Evolutionary conservation across 768 basidiomycete genomes (phyloP).

Genomic region (Favolaschia claudopus): DNA sequence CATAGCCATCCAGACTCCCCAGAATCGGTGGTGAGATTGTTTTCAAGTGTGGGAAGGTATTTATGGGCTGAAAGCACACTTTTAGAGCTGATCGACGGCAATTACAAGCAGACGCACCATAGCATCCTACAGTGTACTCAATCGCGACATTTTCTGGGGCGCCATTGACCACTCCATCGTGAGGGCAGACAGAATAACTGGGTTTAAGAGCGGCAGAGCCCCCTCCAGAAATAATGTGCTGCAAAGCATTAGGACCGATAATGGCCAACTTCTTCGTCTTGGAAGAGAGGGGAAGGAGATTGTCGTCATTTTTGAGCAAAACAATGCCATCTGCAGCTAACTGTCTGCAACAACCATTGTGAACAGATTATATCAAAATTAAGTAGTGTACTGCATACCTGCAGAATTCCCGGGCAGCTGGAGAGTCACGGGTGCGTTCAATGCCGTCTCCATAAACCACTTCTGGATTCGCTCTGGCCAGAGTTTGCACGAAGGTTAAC

Average conservation of each 20-base stretch:
- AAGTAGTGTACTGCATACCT: too few species aligned
- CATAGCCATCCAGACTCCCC: slow-evolving; percentile 71
- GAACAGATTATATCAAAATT: too few species aligned
- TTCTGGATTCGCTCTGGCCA: slow-evolving; percentile 62
- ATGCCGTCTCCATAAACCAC: slow-evolving; percentile 68
- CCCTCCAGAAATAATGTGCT: slow-evolving; percentile 74
- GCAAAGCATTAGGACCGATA: slow-evolving; percentile 75
- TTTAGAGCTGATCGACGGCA: neutral
- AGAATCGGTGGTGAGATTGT: slow-evolving; percentile 55
- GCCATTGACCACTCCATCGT: slow-evolving; percentile 60
- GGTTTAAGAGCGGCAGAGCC: slow-evolving; percentile 80
- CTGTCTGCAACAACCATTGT: too few species aligned
- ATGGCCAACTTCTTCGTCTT: slow-evolving; percentile 61
- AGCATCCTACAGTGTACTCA: slow-evolving; percentile 68
- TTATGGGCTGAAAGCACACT: slow-evolving; percentile 58
- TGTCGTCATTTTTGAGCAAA: slow-evolving; percentile 66
- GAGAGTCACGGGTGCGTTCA: slow-evolving; percentile 63
- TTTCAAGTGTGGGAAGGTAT: slow-evolving; percentile 74
- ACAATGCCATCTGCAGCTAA: slow-evolving; percentile 71
- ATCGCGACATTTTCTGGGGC: slow-evolving; percentile 60
- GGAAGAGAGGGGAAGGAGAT: slow-evolving; percentile 59
- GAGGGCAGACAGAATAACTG: slow-evolving; percentile 70
- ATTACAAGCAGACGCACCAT: slow-evolving; percentile 49
- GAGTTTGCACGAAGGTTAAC: slow-evolving; percentile 63
- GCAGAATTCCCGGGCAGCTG: slow-evolving; percentile 58